Percentiles rank a stretch among this genome's conserved stretches.
phyloP scores from a whole-genome alignment of 208 protist species.

The Wallacemonas sp. region DNA sequence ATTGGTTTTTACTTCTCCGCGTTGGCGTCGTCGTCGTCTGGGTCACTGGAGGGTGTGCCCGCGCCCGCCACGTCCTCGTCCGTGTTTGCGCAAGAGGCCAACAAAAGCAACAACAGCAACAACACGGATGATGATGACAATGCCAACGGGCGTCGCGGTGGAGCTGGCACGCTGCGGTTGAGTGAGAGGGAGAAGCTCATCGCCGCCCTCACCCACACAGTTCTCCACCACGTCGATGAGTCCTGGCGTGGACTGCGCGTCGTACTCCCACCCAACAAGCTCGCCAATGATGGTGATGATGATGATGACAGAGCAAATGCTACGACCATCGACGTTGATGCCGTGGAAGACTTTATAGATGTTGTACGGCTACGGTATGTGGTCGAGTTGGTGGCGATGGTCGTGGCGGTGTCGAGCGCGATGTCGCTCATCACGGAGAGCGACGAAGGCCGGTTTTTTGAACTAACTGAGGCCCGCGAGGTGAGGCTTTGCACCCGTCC shows the following conservation, averaged over 20 bases:
- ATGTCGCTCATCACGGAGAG: slow-evolving; percentile 46
- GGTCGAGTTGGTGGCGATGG: slow-evolving; percentile 60
- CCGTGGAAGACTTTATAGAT: slow-evolving; percentile 43
- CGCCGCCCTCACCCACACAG: slow-evolving; percentile 20
- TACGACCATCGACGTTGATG: too few species aligned
- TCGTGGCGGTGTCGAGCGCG: slow-evolving; percentile 44
- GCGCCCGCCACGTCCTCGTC: too few species aligned
- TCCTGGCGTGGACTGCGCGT: slow-evolving; percentile 30
- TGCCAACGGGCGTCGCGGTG: slow-evolving; percentile 2
- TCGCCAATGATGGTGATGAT: too few species aligned
- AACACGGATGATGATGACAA: slow-evolving; percentile 9
- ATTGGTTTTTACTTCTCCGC: slow-evolving; percentile 13
- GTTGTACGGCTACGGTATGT: slow-evolving; percentile 54
- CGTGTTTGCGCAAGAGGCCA: too few species aligned
- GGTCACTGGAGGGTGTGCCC: background rate
- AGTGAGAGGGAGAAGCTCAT: slow-evolving; percentile 2
- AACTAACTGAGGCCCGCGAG: slow-evolving; percentile 18
- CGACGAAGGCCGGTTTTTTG: slow-evolving; percentile 57
- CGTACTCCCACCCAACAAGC: too few species aligned
- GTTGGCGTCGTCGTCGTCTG: background rate
- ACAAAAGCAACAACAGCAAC: slow-evolving; percentile 1
- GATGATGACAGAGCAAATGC: too few species aligned
- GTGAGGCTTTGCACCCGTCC: slow-evolving; percentile 15
- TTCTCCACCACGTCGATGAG: slow-evolving; percentile 33
- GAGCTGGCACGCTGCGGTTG: background rate